These are phyloP conservation scores for Ascochyta fabae DNA, from an alignment of 2,329 filamentous ascomycete genomes.

Conservation along the genomic window DNA sequence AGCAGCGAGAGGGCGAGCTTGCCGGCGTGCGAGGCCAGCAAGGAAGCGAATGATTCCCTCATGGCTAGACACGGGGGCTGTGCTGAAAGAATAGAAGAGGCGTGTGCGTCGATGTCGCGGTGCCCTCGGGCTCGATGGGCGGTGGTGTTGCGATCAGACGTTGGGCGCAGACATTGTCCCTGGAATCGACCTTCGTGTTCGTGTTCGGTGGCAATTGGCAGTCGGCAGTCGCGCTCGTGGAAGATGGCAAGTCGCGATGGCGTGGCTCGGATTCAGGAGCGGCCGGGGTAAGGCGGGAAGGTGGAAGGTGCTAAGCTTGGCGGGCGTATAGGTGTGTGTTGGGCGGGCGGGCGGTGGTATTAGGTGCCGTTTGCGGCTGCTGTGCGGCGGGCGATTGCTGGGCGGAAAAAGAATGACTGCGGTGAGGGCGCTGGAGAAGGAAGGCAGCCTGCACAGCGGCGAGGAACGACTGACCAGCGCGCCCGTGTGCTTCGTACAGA, in stretches of 20 bases:
- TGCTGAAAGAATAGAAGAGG: conserved; percentile 29
- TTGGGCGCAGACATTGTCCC: conserved; percentile 20
- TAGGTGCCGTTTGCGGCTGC: conserved; percentile 20
- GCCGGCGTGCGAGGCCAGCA: conserved; percentile 47
- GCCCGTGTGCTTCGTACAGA: conserved; percentile 16
- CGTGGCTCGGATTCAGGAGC: conserved; percentile 18
- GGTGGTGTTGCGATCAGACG: conserved; percentile 16
- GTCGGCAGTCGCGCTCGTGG: conserved; percentile 3
- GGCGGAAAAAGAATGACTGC: conserved; percentile 48
- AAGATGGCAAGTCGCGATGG: conserved; percentile 13
- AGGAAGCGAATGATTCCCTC: conserved; percentile 47
- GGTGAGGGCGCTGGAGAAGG: conserved; percentile 37
- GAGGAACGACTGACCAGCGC: conserved; percentile 21
- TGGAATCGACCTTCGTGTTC: conserved; percentile 1
- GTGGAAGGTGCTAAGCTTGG: conserved; percentile 27
- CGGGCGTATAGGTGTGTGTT: conserved; percentile 19
- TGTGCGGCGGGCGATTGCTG: conserved; percentile 13
- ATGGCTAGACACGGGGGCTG: conserved; percentile 38
- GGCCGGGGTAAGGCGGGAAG: conserved; percentile 27
- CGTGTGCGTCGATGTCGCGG: conserved; percentile 15
- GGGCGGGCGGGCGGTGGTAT: conserved; percentile 18
- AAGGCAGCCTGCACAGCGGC: conserved; percentile 26
- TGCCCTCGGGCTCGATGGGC: conserved; percentile 17
- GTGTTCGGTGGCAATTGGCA: neutral
- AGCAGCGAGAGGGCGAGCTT: conserved; percentile 46